These are phyloP conservation scores for Diphasiastrum complanatum DNA, from an alignment of 83 land plant species.

Conservation along the genomic window DNA sequence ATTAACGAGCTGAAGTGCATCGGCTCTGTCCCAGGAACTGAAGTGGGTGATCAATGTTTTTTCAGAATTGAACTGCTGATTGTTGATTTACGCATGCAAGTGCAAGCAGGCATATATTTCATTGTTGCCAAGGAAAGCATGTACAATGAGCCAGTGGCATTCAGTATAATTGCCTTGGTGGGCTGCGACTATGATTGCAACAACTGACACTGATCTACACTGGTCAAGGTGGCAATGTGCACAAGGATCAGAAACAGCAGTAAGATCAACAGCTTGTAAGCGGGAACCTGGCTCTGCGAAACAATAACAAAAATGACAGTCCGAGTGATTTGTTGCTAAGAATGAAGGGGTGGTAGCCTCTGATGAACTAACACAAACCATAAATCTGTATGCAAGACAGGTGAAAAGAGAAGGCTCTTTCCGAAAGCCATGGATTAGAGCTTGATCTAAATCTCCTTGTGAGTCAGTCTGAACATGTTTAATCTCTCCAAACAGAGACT, in stretches of 20 bases:
- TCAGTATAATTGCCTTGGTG: constrained; percentile 13
- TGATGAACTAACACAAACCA: too few species aligned
- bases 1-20: background rate
- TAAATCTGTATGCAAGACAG: too few species aligned
- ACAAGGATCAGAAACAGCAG: background rate
- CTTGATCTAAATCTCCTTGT: too few species aligned
- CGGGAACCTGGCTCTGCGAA: constrained; percentile 12
- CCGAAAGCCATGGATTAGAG: too few species aligned
- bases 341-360: background rate
- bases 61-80: constrained; percentile 13
- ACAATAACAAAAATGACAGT: background rate
- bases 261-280: constrained; percentile 17
- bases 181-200: constrained; percentile 7
- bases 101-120: constrained; percentile 14
- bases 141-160: constrained; percentile 4
- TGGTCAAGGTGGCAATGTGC: constrained; percentile 12
- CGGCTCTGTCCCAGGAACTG: constrained; percentile 17
- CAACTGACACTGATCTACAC: constrained; percentile 8
- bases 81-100: constrained; percentile 5
- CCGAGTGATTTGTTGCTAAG: background rate
- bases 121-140: constrained; percentile 3
- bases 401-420: too few species aligned
- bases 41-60: constrained; percentile 11
- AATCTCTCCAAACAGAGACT: too few species aligned
- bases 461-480: too few species aligned